Evolutionary conservation across 257 asterid genomes (phyloP).

Genomic region (Jacaranda mimosifolia): DNA sequence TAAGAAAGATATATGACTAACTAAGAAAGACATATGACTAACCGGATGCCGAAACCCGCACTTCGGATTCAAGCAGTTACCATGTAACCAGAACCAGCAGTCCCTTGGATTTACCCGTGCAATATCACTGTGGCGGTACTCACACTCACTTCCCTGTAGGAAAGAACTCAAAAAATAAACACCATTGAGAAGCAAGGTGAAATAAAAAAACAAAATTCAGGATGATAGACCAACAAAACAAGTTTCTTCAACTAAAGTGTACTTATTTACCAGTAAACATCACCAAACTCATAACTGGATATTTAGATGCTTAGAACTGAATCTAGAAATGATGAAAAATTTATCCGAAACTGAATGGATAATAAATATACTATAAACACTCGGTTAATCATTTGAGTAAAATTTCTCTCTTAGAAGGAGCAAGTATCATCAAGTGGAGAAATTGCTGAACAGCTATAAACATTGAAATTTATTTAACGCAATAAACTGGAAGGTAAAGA

Average conservation of each 20-base stretch:
- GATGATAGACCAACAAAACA: constrained; percentile 22
- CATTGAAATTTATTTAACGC: background rate
- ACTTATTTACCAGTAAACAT: background rate
- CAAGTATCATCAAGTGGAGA: background rate
- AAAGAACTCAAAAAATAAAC: constrained; percentile 24
- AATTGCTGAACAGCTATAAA: background rate
- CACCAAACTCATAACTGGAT: constrained; percentile 1
- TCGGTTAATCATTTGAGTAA: constrained; percentile 3
- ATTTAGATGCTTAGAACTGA: background rate
- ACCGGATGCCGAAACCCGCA: constrained; percentile 92
- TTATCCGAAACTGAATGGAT: background rate
- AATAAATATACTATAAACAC: background rate
- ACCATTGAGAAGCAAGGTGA: background rate
- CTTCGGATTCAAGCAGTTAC: constrained; percentile 87
- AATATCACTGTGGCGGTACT: constrained; percentile 86
- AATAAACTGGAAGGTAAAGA: background rate
- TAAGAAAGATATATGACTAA: constrained; percentile 47
- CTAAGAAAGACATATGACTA: constrained; percentile 49
- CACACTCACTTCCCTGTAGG: constrained; percentile 84
- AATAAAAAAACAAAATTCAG: constrained; percentile 6
- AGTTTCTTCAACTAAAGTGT: constrained; percentile 20
- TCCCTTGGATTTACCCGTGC: constrained; percentile 92
- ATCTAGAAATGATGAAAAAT: background rate
- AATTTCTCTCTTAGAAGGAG: constrained; percentile 3
- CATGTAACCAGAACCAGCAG: constrained; percentile 86